These are phyloP conservation scores for Boletus pseudopeckii DNA, from an alignment of 768 basidiomycete species.

Conservation along the genomic window DNA sequence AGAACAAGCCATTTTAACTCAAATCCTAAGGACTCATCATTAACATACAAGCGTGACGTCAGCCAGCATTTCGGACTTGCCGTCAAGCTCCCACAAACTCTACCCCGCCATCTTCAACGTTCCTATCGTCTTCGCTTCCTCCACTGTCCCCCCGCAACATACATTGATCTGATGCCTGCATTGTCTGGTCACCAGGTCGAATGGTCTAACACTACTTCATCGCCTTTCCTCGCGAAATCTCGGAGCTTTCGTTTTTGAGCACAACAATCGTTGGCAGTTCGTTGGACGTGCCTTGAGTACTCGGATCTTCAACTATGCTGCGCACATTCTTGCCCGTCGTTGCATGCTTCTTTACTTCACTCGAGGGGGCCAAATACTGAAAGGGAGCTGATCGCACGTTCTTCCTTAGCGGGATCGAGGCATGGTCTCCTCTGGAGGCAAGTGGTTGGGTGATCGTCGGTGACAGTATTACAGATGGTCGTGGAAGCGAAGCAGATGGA, in stretches of 20 bases:
- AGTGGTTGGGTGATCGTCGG: constrained; percentile 1
- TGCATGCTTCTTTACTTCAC: not conserved
- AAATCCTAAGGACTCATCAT: too few relatives aligned
- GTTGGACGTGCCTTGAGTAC: too few relatives aligned
- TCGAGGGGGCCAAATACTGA: not conserved
- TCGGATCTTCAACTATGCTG: not conserved
- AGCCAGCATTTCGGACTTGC: too few relatives aligned
- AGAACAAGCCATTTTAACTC: too few relatives aligned
- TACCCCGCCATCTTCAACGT: too few relatives aligned
- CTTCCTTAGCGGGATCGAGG: constrained; percentile 1
- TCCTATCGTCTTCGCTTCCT: not conserved
- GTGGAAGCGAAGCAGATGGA: not conserved
- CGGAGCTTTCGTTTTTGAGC: not conserved
- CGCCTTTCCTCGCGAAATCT: not conserved
- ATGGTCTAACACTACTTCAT: not conserved
- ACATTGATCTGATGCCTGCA: not conserved
- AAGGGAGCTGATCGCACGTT: constrained; percentile 10
- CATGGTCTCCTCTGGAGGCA: not conserved
- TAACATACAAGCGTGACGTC: too few relatives aligned
- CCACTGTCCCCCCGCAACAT: not conserved
- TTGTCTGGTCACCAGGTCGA: not conserved
- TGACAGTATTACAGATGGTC: constrained; percentile 1
- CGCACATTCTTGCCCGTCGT: not conserved
- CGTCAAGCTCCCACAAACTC: too few relatives aligned
- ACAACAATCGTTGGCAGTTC: not conserved